Evolutionary conservation across 2,329 filamentous ascomycete genomes (phyloP), one percentile per base, ranked within the genome.

Genomic region (Didymella exigua): DNA sequence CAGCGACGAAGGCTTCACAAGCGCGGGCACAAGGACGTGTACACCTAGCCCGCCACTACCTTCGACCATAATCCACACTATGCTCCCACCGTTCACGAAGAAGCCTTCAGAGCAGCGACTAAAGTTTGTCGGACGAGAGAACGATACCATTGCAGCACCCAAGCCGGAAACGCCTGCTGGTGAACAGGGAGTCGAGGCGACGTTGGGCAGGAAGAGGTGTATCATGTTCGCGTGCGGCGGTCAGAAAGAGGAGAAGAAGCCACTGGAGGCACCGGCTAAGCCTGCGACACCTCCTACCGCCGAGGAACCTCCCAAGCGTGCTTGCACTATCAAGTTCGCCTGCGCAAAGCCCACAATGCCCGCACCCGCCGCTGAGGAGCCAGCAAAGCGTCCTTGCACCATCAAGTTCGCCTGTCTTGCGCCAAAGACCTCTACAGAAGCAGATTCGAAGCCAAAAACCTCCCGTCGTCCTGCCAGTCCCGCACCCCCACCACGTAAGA

Each of bases 1-100:
- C n/a, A 97, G 93, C 75, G 95, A 97, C 69, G 95, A 90, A 54
- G 93, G 91, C 55, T 79, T 96, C 55, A 96, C 93, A 16, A 97
- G 91, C 68, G 92, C 93, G 36, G 89, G 76, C 26, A 76, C 91
- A n/a, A 83, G 91, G 51, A 90, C 91, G 30, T 91, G 86, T 73
- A 93, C 91, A 0, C 91, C 93, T 0, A 98, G 93, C 70, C 93
- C 95, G 16, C 91, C 91, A n/a, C 81, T 88, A 2, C 86, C 86
- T 4, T 82, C 86, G 16, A 79, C 84, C 47, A 77, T 79, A 10
- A 71, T 76, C 46, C 73, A 69, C 47, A 70, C 57, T 38, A 69
- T 75, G 50, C 58, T 76, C 9, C 72, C 64, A 5, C 62, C 74
- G 23, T 72, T 73, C 51, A 76, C 67, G 41, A 69, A 76, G 40